Conservation (phyloP, 345 rosid genomes). For the Zanthoxylum bungeanum region DNA sequence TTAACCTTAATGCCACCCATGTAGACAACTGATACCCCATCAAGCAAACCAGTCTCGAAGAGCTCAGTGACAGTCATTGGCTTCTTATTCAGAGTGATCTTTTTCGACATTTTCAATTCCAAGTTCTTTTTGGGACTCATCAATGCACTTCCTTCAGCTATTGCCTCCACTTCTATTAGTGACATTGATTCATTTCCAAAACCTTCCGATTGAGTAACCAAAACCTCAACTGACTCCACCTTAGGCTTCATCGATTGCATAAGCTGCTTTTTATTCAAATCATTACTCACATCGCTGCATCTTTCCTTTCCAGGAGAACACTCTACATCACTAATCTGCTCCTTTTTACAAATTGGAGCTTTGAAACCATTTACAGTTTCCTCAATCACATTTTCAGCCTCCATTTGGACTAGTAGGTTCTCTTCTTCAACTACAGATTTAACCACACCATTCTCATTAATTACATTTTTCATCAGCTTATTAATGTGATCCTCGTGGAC, state of each 20-base stretch:
- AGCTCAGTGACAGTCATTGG: constrained; percentile 87
- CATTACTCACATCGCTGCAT: constrained; percentile 1
- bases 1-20: constrained; percentile 83
- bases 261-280: constrained; percentile 24
- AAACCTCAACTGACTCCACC: constrained; percentile 39
- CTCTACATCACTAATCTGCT: constrained; percentile 18
- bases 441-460: constrained; percentile 5
- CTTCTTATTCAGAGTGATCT: constrained; percentile 44
- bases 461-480: constrained; percentile 7
- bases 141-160: constrained; percentile 51
- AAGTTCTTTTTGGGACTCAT: constrained; percentile 41
- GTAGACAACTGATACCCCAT: constrained; percentile 79
- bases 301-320: constrained; percentile 1
- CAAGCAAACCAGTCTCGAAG: constrained; percentile 89
- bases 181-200: constrained; percentile 28
- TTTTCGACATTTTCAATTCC: constrained; percentile 56
- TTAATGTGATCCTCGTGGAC: constrained; percentile 9
- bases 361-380: constrained; percentile 29
- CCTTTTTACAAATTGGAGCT: constrained; percentile 18
- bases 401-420: constrained; percentile 1
- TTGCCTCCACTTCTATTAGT: constrained; percentile 43
- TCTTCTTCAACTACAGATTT: constrained; percentile 15
- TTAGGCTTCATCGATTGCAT: constrained; percentile 29
- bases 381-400: constrained; percentile 20
- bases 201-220: constrained; percentile 34